phyloP scores from a whole-genome alignment of 176 grass and related monocot species.

The Microstegium vimineum region DNA sequence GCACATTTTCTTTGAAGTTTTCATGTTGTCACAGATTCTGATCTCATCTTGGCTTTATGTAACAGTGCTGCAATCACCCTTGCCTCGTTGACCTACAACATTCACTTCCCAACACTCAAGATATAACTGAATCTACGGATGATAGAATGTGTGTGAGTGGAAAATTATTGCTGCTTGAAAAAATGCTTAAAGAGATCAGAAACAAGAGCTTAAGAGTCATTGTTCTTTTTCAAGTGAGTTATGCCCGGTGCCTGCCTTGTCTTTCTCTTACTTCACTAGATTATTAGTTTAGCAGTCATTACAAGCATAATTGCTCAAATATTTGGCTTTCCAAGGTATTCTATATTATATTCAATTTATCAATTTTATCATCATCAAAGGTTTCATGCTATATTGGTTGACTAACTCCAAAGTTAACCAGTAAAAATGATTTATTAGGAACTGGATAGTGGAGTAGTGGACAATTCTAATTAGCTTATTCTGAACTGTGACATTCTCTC shows the following conservation, averaged over 20 bases:
- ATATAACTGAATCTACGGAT: conserved; percentile 41
- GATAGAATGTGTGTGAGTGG: conserved; percentile 51
- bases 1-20: conserved; percentile 1
- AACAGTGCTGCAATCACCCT: conserved; percentile 92
- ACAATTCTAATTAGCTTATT: conserved; percentile 9
- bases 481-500: neutral
- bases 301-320: conserved; percentile 1
- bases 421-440: conserved; percentile 1
- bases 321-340: neutral
- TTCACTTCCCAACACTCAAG: conserved; percentile 27
- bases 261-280: conserved; percentile 3
- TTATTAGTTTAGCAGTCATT: conserved; percentile 9
- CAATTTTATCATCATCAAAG: neutral
- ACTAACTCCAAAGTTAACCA: neutral
- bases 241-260: neutral
- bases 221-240: conserved; percentile 80
- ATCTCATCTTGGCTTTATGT: conserved; percentile 28
- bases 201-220: conserved; percentile 50
- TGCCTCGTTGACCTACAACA: conserved; percentile 58
- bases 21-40: conserved; percentile 6
- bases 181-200: conserved; percentile 64
- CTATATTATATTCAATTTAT: neutral
- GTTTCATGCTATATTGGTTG: conserved; percentile 13
- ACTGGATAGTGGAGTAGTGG: neutral
- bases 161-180: conserved; percentile 74